These are phyloP conservation scores for Ceratocystis alfenasii DNA, from an alignment of 2,329 filamentous ascomycete genomes.

Conservation along the genomic window DNA sequence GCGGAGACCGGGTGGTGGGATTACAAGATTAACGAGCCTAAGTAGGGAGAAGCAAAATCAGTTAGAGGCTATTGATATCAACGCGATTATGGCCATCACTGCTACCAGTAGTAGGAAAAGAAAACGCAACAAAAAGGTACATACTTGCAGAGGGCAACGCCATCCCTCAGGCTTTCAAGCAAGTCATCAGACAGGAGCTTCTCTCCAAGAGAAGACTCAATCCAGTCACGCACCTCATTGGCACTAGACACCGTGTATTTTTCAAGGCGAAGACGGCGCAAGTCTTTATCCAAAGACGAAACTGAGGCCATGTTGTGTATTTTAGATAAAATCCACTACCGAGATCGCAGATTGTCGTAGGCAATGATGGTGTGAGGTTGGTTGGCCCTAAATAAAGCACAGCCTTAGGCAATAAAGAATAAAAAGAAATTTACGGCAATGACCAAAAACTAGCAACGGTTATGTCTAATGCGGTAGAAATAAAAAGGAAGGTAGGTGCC, in stretches of 20 bases:
- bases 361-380: not conserved
- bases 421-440: too few relatives aligned
- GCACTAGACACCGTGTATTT: constrained; percentile 87
- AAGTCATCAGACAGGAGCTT: constrained; percentile 62
- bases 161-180: constrained; percentile 77
- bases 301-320: constrained; percentile 68
- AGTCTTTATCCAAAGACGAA: constrained; percentile 82
- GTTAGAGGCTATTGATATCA: not conserved
- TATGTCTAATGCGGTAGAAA: too few relatives aligned
- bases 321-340: too few relatives aligned
- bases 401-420: too few relatives aligned
- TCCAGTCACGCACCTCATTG: constrained; percentile 74
- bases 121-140: constrained; percentile 26
- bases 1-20: constrained; percentile 66
- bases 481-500: too few relatives aligned
- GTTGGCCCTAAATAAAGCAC: too few relatives aligned
- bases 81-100: not conserved
- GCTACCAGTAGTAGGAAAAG: too few relatives aligned
- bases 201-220: constrained; percentile 68
- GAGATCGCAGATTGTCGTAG: not conserved
- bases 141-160: constrained; percentile 83
- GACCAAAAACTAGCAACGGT: too few relatives aligned
- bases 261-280: constrained; percentile 83
- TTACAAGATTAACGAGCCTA: constrained; percentile 70
- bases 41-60: not conserved